These are phyloP conservation scores for Entamoeba invadens DNA, from an alignment of 208 protist species.

Conservation along the genomic window DNA sequence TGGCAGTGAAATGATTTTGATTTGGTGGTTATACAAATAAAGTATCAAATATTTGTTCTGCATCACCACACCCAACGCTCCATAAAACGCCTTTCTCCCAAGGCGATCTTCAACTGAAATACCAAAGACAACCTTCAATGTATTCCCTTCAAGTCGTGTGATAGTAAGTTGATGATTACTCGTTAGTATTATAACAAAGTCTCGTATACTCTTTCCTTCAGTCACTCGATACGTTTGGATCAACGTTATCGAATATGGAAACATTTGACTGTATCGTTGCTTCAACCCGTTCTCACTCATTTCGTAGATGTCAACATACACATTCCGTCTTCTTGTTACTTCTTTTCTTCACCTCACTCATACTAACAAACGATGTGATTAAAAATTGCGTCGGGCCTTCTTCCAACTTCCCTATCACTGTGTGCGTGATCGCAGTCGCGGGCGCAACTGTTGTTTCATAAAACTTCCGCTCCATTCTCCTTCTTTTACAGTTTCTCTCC, in stretches of 20 bases:
- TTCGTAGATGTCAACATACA: too few relatives aligned
- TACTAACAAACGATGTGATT: too few relatives aligned
- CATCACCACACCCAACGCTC: background rate
- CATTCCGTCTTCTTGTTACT: too few relatives aligned
- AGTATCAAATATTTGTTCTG: background rate
- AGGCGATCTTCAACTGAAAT: background rate
- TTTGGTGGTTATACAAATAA: background rate
- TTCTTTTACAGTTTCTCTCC: too few relatives aligned
- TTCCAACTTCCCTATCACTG: background rate
- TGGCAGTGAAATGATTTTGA: background rate
- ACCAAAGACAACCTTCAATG: background rate
- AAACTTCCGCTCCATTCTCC: background rate
- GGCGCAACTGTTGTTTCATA: background rate
- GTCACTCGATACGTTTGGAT: background rate
- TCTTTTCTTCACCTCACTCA: too few relatives aligned
- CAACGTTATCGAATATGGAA: background rate
- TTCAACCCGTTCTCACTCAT: background rate
- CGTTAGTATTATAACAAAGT: background rate
- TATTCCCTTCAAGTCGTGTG: background rate
- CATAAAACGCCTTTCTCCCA: background rate
- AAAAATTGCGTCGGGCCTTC: background rate
- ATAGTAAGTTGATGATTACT: background rate
- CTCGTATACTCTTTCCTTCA: background rate
- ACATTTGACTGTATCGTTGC: background rate
- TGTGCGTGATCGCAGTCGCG: background rate